phyloP scores from a whole-genome alignment of 208 protist genomes.

The Trypanosoma boissoni region DNA sequence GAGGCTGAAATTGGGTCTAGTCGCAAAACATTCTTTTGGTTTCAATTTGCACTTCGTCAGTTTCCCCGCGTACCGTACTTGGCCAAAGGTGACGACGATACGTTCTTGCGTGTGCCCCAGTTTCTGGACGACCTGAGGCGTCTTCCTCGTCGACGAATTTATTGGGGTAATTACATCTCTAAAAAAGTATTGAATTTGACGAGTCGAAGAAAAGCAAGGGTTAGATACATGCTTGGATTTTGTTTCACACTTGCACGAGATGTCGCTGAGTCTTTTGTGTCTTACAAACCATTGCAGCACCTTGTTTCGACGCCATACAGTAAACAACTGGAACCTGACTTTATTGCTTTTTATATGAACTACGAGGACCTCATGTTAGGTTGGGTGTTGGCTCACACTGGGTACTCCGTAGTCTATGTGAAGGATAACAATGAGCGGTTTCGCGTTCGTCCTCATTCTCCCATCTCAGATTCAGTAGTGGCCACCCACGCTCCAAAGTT shows the following conservation, averaged over 20 bases:
- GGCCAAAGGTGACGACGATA: background rate
- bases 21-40: too few species aligned
- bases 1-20: too few species aligned
- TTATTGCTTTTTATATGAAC: background rate
- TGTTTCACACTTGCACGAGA: background rate
- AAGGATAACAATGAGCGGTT: background rate
- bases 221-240: background rate
- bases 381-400: background rate
- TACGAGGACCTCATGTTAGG: conserved; percentile 1
- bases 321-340: background rate
- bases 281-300: background rate
- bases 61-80: background rate
- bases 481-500: background rate
- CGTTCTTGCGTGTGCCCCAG: too few species aligned
- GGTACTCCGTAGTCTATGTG: background rate
- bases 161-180: background rate
- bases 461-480: background rate
- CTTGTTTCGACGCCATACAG: too few species aligned
- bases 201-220: background rate
- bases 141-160: background rate
- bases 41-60: background rate
- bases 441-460: background rate
- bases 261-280: background rate
- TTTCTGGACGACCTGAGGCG: background rate
- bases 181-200: background rate